Conservation (phyloP, 108 stramenopile species). For the Skeletonema potamos region DNA sequence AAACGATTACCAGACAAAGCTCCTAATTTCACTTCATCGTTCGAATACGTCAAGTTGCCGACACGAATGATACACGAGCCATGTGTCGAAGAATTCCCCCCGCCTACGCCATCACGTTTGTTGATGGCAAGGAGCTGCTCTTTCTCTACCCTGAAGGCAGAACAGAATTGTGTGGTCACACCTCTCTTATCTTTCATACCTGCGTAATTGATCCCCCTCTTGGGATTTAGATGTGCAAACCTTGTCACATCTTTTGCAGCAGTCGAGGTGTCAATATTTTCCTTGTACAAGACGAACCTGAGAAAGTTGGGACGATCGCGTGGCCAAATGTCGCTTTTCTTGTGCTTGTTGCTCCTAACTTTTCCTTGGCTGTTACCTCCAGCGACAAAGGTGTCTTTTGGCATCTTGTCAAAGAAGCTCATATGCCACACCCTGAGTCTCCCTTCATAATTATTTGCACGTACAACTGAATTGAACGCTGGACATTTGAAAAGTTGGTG, state of each 20-base stretch:
- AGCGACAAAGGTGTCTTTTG: constrained; percentile 55
- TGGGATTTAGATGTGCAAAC: constrained; percentile 49
- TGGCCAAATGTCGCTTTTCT: constrained; percentile 58
- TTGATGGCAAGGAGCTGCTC: constrained; percentile 64
- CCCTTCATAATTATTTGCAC: constrained; percentile 69
- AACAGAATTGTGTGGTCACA: constrained; percentile 87
- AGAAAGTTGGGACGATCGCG: constrained; percentile 74
- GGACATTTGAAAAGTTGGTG: constrained; percentile 63
- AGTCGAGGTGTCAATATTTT: constrained; percentile 85
- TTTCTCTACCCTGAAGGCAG: constrained; percentile 67
- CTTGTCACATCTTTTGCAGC: constrained; percentile 68
- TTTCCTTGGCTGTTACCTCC: constrained; percentile 21
- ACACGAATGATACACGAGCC: constrained; percentile 63
- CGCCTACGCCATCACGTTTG: constrained; percentile 29
- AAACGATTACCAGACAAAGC: constrained; percentile 85
- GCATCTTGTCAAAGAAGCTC: constrained; percentile 70
- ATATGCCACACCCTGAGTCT: constrained; percentile 76
- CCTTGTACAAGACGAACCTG: constrained; percentile 86
- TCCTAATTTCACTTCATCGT: constrained; percentile 71
- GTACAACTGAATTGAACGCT: constrained; percentile 43
- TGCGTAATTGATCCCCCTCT: constrained; percentile 62
- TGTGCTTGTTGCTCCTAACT: constrained; percentile 15
- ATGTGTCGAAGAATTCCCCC: constrained; percentile 56
- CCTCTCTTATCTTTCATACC: constrained; percentile 96
- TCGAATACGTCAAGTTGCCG: constrained; percentile 77